Percentiles rank a stretch among this genome's conserved stretches.
Evolutionary conservation across 2,329 filamentous ascomycete species (phyloP).

Genomic region (Arthrobotrys entomopaga): DNA sequence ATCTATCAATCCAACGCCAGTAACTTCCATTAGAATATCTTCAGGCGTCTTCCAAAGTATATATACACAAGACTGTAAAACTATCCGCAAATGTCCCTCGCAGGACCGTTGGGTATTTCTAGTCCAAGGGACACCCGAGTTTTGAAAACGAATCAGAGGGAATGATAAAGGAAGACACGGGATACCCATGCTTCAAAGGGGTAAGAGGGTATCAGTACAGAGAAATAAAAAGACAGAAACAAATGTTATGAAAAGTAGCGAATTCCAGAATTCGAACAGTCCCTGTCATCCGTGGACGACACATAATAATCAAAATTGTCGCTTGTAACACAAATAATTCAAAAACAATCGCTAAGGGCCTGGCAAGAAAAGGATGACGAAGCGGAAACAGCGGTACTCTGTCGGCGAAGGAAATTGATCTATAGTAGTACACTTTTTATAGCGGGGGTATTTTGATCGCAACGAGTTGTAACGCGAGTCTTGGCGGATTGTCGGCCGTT

Average conservation of each 20-base stretch:
- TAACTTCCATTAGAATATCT: slow-evolving; percentile 6
- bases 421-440: slow-evolving; percentile 13
- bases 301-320: slow-evolving; percentile 1
- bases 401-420: slow-evolving; percentile 1
- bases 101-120: slow-evolving; percentile 47
- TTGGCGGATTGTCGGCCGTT: neutral
- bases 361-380: neutral
- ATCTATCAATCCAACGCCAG: neutral
- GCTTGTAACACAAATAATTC: neutral
- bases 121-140: slow-evolving; percentile 30
- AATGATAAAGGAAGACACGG: neutral
- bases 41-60: neutral
- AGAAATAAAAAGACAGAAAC: neutral
- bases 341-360: slow-evolving; percentile 7
- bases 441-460: neutral
- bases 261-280: slow-evolving; percentile 52
- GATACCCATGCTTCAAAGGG: neutral
- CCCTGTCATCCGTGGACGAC: neutral
- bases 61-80: slow-evolving; percentile 23
- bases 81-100: slow-evolving; percentile 27
- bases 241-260: slow-evolving; percentile 16
- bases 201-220: slow-evolving; percentile 4
- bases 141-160: slow-evolving; percentile 11
- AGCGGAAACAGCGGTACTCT: slow-evolving; percentile 3
- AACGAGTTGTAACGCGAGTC: neutral